These are phyloP conservation scores for Emergomyces orientalis DNA, from an alignment of 2,329 filamentous ascomycete genomes.

Conservation along the genomic window DNA sequence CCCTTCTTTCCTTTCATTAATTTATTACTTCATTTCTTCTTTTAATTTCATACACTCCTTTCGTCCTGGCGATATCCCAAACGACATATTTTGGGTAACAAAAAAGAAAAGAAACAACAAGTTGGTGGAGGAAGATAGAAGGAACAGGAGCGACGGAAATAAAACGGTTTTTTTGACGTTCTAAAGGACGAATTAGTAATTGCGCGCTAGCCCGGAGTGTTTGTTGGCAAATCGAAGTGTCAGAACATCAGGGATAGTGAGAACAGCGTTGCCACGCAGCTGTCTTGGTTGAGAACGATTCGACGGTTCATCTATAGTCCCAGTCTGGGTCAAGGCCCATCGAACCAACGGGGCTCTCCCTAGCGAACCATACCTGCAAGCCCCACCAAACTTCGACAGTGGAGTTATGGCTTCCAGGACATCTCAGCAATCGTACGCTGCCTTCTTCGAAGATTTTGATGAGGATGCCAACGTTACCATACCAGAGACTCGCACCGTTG, in stretches of 20 bases:
- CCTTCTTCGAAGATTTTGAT: slow-evolving; percentile 42
- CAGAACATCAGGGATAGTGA: neutral
- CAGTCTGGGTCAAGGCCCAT: slow-evolving; percentile 11
- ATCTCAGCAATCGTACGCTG: slow-evolving; percentile 26
- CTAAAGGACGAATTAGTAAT: neutral
- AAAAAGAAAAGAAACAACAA: neutral
- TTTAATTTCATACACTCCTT: neutral
- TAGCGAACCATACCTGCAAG: slow-evolving; percentile 11
- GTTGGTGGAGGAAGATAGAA: neutral
- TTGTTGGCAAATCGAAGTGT: slow-evolving; percentile 6
- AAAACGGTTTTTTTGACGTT: neutral
- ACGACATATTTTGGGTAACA: neutral
- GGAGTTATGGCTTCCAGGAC: slow-evolving; percentile 31
- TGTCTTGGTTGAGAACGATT: slow-evolving; percentile 6
- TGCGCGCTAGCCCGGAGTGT: neutral
- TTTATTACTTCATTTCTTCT: slow-evolving; percentile 7
- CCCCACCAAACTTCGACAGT: slow-evolving; percentile 12
- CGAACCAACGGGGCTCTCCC: slow-evolving; percentile 15
- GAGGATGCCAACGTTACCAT: slow-evolving; percentile 36
- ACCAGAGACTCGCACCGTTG: slow-evolving; percentile 41
- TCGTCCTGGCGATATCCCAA: neutral
- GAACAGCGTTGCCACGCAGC: slow-evolving; percentile 2
- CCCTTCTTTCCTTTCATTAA: slow-evolving; percentile 6
- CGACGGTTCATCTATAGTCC: slow-evolving; percentile 2
- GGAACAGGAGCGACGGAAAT: neutral